Percentiles rank a stretch among this genome's conserved stretches.
phyloP scores from a whole-genome alignment of 2,329 filamentous ascomycete genomes.

The Calonectria pseudoturangicola region DNA sequence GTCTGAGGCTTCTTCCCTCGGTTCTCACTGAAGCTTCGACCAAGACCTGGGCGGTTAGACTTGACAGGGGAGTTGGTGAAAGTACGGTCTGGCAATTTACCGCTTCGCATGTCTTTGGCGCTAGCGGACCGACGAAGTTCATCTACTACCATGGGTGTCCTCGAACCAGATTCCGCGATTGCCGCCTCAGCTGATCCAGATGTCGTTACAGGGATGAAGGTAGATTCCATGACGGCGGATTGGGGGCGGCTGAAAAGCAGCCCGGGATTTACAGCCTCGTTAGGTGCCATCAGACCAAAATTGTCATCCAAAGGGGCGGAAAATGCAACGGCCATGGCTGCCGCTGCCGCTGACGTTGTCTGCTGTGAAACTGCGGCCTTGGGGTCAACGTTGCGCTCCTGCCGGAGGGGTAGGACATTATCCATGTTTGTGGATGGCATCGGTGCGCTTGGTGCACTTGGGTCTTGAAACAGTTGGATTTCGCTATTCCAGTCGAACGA shows the following conservation, averaged over 20 bases:
- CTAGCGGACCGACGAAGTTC: conserved; percentile 68
- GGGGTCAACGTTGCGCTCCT: conserved; percentile 69
- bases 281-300: conserved; percentile 68
- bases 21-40: conserved; percentile 73
- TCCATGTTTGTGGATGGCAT: conserved; percentile 59
- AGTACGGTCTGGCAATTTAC: conserved; percentile 64
- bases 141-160: conserved; percentile 53
- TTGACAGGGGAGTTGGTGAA: conserved; percentile 72
- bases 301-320: conserved; percentile 68
- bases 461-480: conserved; percentile 73
- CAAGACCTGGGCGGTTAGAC: conserved; percentile 69
- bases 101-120: conserved; percentile 64
- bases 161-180: conserved; percentile 53
- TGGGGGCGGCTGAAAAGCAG: conserved; percentile 73
- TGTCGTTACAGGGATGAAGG: conserved; percentile 57
- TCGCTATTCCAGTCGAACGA: conserved; percentile 75
- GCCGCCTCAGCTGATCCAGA: conserved; percentile 55
- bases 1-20: conserved; percentile 66
- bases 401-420: conserved; percentile 61
- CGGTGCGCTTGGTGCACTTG: conserved; percentile 54
- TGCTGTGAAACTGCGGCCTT: conserved; percentile 65
- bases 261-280: conserved; percentile 75
- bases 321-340: conserved; percentile 65
- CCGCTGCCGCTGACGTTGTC: conserved; percentile 45
- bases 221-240: conserved; percentile 67